Conservation (phyloP, 1,139 yeast species). For the Pichia sorboxylosa region DNA sequence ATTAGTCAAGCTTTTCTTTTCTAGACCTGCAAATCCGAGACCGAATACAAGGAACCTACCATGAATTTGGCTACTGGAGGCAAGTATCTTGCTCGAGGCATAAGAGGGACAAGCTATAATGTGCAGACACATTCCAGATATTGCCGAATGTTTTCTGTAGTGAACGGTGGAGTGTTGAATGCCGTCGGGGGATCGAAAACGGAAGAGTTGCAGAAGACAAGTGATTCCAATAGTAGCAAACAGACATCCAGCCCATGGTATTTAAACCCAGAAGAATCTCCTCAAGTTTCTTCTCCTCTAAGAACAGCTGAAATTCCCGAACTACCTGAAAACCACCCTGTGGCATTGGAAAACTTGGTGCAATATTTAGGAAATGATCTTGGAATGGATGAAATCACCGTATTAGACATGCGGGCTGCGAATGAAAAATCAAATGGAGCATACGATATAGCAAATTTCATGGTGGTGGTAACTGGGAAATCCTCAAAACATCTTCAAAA, state of each 20-base stretch:
- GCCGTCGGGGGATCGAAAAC: too few relatives aligned
- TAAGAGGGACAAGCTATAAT: too few relatives aligned
- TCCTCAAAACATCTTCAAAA: constrained; percentile 65
- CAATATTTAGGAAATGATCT: constrained; percentile 41
- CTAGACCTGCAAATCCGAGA: too few relatives aligned
- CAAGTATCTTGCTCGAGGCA: too few relatives aligned
- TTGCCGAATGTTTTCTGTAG: too few relatives aligned
- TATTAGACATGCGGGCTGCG: constrained; percentile 44
- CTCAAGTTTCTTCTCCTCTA: constrained; percentile 26
- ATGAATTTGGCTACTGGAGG: too few relatives aligned
- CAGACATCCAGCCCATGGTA: constrained; percentile 41
- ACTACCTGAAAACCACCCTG: constrained; percentile 49
- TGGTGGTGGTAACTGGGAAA: constrained; percentile 68
- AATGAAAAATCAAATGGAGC: constrained; percentile 33
- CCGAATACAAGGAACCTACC: too few relatives aligned
- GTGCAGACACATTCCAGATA: too few relatives aligned
- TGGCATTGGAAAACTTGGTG: constrained; percentile 33
- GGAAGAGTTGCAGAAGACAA: too few relatives aligned
- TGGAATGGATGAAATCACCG: constrained; percentile 49
- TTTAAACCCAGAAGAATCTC: constrained; percentile 39
- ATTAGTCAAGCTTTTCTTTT: too few relatives aligned
- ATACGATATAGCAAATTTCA: constrained; percentile 33
- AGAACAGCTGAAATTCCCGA: constrained; percentile 30
- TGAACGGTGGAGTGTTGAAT: too few relatives aligned
- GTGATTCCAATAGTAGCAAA: too few relatives aligned